Conservation (phyloP, 148 eudicot genomes). For the Arctostaphylos glauca region DNA sequence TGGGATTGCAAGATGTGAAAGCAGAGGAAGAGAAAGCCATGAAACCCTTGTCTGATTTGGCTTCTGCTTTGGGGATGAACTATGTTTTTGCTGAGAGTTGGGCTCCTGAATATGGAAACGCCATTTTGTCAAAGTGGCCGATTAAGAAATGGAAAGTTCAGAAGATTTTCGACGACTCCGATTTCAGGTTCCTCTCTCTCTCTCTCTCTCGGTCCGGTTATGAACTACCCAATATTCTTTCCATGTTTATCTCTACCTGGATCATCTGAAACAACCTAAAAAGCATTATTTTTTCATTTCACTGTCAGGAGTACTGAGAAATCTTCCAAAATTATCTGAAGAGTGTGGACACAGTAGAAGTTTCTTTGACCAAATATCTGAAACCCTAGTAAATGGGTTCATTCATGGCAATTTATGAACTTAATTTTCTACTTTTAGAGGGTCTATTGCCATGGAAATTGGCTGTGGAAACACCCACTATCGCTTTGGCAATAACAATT, state of each 20-base stretch:
- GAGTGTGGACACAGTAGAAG: not conserved
- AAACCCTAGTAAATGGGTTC: not conserved
- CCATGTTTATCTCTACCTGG: not conserved
- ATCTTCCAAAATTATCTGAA: not conserved
- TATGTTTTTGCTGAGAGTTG: conserved; percentile 96
- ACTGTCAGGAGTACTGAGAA: not conserved
- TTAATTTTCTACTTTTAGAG: not conserved
- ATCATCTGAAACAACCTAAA: not conserved
- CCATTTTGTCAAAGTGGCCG: conserved; percentile 89
- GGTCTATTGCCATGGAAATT: not conserved
- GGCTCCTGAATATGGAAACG: conserved; percentile 98
- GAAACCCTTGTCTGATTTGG: conserved; percentile 83
- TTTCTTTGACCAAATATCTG: not conserved
- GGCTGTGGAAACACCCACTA: not conserved
- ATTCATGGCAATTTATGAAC: not conserved
- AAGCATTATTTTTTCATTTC: not conserved
- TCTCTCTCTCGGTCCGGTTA: no score
- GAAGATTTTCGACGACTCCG: conserved; percentile 77
- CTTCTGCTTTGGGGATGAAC: conserved; percentile 75
- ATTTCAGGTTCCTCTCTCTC: conserved; percentile 63
- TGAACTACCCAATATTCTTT: not conserved
- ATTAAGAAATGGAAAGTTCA: conserved; percentile 68
- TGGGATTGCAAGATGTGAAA: conserved; percentile 86
- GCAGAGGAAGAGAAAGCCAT: conserved; percentile 86
- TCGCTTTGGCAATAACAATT: not conserved